Percentiles rank a stretch among this genome's conserved stretches.
Evolutionary conservation across 1,284 basidiomycete species (phyloP).

Genomic region (Schizophyllum commune): DNA sequence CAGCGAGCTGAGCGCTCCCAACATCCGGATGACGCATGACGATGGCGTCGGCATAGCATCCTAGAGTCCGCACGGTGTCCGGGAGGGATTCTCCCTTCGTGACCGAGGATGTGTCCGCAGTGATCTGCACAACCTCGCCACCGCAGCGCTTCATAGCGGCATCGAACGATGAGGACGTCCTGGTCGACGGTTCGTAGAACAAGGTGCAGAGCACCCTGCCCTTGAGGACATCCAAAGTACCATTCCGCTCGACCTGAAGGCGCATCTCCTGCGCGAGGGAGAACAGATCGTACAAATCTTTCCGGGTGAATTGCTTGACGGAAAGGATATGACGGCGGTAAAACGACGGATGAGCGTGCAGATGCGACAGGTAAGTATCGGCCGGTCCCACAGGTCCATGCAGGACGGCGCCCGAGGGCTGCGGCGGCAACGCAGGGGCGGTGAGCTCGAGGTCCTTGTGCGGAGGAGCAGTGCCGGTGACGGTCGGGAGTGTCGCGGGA

Average conservation of each 20-base stretch:
- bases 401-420: conserved; percentile 17
- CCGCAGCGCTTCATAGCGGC: conserved; percentile 98
- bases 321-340: conserved; percentile 88
- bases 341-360: conserved; percentile 56
- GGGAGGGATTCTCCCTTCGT: conserved; percentile 91
- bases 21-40: conserved; percentile 93
- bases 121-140: conserved; percentile 87
- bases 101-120: conserved; percentile 81
- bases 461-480: conserved; percentile 11
- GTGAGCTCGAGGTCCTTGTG: conserved; percentile 21
- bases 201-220: conserved; percentile 92
- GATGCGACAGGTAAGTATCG: conserved; percentile 21
- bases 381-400: conserved; percentile 22
- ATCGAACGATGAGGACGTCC: conserved; percentile 96
- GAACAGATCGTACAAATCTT: conserved; percentile 93
- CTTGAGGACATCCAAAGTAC: conserved; percentile 83
- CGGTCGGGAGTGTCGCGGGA: conserved; percentile 11
- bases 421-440: conserved; percentile 14
- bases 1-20: conserved; percentile 85
- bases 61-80: conserved; percentile 92
- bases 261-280: conserved; percentile 96
- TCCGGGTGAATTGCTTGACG: conserved; percentile 89
- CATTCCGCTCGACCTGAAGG: conserved; percentile 88
- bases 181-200: conserved; percentile 97
- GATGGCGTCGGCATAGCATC: conserved; percentile 94